Base-by-base conservation (phyloP, 108 stramenopile genomes). In the Cyclotella cryptica region DNA sequence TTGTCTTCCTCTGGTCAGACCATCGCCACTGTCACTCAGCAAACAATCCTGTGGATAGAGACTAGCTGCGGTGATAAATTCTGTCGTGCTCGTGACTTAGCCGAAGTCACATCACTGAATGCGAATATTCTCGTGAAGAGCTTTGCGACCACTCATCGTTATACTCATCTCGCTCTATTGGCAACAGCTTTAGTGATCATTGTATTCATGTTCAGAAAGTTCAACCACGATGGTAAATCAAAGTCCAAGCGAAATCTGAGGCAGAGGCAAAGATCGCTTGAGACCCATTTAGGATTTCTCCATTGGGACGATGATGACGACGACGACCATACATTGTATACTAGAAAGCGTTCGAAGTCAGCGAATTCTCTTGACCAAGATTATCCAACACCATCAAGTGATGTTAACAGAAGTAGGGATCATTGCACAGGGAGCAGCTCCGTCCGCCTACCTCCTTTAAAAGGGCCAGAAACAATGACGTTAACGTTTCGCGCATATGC, bases 401-500 rank as follows among this genome's bases (percentile, higher is more conserved):
- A 24, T 45, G 3, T 12, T 24, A 26, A 46, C 13, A 26, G 6
- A 19, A 18, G 8, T 51, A 18, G 8, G 19, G 8, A 51, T 51
- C 3, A 19, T 26, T 22, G 22, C 21, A 22, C 30, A 6, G 68
- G 45, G 14, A 42, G 52, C 28, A 69, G 68, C 21, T 46, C 60
- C 0, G 6, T 35, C 3, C 44, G 40, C 62, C 47, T 77, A 35
- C 59, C 68, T n/a, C 60, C 54, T 15, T 39, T 45, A 6, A 29
- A 42, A 30, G 76, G 76, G 15, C 76, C 76, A 44, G 30, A 49
- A 19, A 67, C 28, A 62, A 62, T 49, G 18, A 62, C 76, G 9
- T 46, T 69, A 18, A 62, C 59, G 19, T 77, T 62, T 62, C 43
- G 22, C 10, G 76, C 58, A 10, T 77, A 69, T 51, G 61, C 68